Percentiles rank a stretch among this genome's conserved stretches.
Conservation (phyloP, 1,284 basidiomycete genomes). For the Exobasidium rhododendri region DNA sequence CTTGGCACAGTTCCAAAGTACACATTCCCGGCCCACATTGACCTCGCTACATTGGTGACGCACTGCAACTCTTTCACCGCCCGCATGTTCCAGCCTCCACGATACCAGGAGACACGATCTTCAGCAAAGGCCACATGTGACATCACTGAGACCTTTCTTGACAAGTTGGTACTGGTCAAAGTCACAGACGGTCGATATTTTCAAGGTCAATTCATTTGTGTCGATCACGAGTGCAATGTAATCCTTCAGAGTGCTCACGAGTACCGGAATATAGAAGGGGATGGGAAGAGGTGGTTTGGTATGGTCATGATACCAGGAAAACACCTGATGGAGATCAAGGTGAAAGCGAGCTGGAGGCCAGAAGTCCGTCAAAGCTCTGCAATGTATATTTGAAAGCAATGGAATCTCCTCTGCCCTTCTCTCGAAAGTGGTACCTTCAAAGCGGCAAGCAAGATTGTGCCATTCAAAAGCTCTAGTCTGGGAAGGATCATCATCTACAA, state of each 20-base stretch:
- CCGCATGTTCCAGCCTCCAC: conserved; percentile 7
- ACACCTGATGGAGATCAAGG: conserved; percentile 5
- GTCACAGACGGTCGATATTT: conserved; percentile 41
- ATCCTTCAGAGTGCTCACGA: conserved; percentile 21
- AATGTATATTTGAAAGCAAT: background rate
- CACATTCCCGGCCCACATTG: no score
- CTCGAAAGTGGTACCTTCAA: no score
- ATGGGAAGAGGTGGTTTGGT: conserved; percentile 27
- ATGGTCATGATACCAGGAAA: conserved; percentile 44
- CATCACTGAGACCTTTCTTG: conserved; percentile 22
- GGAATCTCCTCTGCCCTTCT: no score
- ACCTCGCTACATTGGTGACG: no score
- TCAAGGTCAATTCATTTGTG: conserved; percentile 38
- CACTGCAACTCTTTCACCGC: no score
- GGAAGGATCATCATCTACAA: no score
- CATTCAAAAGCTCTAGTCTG: no score
- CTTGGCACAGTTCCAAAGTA: no score
- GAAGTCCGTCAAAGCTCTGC: background rate
- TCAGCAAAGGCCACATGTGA: background rate
- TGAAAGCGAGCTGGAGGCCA: background rate
- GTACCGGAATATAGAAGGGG: background rate
- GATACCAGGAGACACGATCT: background rate
- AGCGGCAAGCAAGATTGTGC: no score
- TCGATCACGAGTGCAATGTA: conserved; percentile 35
- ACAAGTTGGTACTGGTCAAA: conserved; percentile 29